phyloP scores from a whole-genome alignment of 2,329 filamentous ascomycete species.

The Venturiaceae sp. region DNA sequence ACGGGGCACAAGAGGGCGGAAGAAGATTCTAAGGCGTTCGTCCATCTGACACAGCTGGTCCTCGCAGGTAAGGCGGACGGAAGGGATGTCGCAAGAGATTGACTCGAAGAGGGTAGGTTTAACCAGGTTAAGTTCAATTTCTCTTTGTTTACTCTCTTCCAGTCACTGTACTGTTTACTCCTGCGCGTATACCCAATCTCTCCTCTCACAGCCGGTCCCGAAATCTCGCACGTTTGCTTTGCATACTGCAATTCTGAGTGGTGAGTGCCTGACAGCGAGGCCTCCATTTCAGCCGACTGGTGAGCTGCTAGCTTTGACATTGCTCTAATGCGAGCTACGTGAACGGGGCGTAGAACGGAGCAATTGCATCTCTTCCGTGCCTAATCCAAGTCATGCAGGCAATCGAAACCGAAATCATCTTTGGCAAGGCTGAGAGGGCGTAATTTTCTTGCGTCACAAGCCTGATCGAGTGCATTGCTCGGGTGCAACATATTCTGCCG shows the following conservation, averaged over 20 bases:
- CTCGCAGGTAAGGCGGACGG: not conserved
- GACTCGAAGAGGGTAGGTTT: not conserved
- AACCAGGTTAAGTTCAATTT: not conserved
- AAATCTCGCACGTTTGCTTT: not conserved
- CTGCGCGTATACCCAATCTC: not conserved
- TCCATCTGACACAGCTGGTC: not conserved
- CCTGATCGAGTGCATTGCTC: not conserved
- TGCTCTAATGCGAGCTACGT: not conserved
- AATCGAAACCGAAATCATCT: not conserved
- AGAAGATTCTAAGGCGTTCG: not conserved
- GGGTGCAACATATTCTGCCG: not conserved
- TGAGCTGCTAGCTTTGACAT: not conserved
- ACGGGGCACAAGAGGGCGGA: not conserved
- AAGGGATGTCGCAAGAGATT: not conserved
- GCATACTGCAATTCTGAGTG: not conserved
- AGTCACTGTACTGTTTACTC: not conserved
- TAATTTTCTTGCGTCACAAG: not conserved
- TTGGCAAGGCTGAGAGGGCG: not conserved
- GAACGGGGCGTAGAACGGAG: not conserved
- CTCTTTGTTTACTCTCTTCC: not conserved
- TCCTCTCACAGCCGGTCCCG: not conserved
- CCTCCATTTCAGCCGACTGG: not conserved
- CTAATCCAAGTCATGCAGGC: not conserved
- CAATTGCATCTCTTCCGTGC: not conserved
- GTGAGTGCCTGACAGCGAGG: not conserved